Evolutionary conservation across 805 yeast species (phyloP).

Genomic region (Metschnikowia proteae): DNA sequence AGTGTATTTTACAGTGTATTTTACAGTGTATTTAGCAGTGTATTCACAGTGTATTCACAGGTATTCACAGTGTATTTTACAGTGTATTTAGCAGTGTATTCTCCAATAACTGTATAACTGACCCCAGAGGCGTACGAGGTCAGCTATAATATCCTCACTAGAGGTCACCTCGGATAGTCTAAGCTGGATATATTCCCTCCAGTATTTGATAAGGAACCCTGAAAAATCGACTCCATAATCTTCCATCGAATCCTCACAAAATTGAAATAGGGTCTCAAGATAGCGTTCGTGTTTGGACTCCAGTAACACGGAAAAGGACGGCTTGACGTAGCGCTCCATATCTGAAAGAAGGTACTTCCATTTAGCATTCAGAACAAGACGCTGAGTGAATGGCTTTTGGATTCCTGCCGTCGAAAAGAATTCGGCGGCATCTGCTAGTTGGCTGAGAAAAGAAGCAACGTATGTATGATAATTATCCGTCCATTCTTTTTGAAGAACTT

Average conservation of each 20-base stretch:
- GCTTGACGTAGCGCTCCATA: constrained; percentile 19
- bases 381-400: constrained; percentile 16
- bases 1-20: no score
- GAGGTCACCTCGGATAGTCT: background rate
- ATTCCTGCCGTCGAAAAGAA: constrained; percentile 13
- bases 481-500: constrained; percentile 18
- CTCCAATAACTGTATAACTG: no score
- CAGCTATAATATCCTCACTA: constrained; percentile 8
- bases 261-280: constrained; percentile 6
- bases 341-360: constrained; percentile 32
- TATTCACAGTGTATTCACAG: no score
- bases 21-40: no score
- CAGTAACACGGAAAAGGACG: constrained; percentile 21
- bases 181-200: constrained; percentile 22
- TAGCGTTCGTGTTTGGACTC: background rate
- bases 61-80: no score
- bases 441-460: constrained; percentile 9
- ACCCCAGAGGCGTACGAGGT: constrained; percentile 16
- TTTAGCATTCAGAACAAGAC: constrained; percentile 20
- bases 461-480: constrained; percentile 9
- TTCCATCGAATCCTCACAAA: constrained; percentile 17
- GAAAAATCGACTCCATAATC: constrained; percentile 23
- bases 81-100: no score
- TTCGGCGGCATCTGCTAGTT: constrained; percentile 10
- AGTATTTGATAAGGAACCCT: constrained; percentile 19